Evolutionary conservation across 345 rosid genomes (phyloP), one percentile per base, ranked within the genome.

Genomic region (Corchorus olitorius): DNA sequence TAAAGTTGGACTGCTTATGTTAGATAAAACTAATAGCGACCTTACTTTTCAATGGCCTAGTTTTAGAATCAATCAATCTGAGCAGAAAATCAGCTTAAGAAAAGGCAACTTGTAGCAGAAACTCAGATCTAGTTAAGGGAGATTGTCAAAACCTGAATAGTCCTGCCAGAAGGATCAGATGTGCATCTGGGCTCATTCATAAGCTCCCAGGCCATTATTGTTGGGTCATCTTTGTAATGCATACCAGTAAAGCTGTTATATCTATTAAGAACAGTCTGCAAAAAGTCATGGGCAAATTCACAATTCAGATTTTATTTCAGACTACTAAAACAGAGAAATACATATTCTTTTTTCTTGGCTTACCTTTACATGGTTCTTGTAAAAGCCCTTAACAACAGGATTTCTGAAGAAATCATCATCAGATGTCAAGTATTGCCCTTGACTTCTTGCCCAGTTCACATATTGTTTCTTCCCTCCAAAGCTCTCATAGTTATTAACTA

Each of bases 141-240:
- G 65, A 62, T 49, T 12, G 71, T 74, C 76, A 78, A 85, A 81
- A 91, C 99, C 98, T 92, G 98, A 83, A 96, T 83, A 80, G 94
- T 92, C 46, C 83, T 77, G 74, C 98, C 99, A 10, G 90, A 80
- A 5, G 92, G 88, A 86, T 96, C 99, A 3, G 97, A 89, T 53
- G 89, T 81, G 78, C 99, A 93, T 81, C 97, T 91, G 50, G 98
- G 98, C 81, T 96, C 99, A 78, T 96, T 96, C 92, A 96, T 93
- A 75, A 96, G 99, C 92, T 96, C 99, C 99, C 98, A 92, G 35
- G 97, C 98, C 98, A 96, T 93, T 71, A 96, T 93, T n/a, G 98
- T 91, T 41, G 98, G 83, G 43, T 96, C 99, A 79, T 93, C 93
- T 83, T 85, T 93, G 88, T 91, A 96, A 52, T 76, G 87, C 79